These are phyloP conservation scores for Pseudozyma thailandica DNA, from an alignment of 1,284 basidiomycete genomes.

Conservation along the genomic window DNA sequence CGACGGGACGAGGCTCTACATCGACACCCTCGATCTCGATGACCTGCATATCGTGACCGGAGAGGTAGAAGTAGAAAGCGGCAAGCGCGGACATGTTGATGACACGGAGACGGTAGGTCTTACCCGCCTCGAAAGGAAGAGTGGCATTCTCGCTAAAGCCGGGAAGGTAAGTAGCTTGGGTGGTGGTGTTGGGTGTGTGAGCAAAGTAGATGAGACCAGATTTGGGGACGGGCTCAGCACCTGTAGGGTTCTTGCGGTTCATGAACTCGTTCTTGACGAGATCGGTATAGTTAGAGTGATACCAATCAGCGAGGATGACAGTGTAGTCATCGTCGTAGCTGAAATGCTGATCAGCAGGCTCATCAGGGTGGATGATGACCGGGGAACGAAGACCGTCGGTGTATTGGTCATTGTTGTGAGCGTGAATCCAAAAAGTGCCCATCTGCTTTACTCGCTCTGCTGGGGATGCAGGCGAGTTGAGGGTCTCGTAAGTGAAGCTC, in stretches of 20 bases:
- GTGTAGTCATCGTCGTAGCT: constrained; percentile 92
- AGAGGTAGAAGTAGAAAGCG: constrained; percentile 53
- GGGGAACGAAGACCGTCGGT: constrained; percentile 64
- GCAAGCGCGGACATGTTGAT: constrained; percentile 71
- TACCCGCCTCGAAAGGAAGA: constrained; percentile 71
- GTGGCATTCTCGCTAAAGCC: constrained; percentile 81
- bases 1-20: constrained; percentile 35
- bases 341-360: constrained; percentile 68
- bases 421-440: constrained; percentile 71
- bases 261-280: constrained; percentile 73
- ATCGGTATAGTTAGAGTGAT: constrained; percentile 56
- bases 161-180: constrained; percentile 46
- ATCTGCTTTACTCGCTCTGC: constrained; percentile 45
- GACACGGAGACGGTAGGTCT: constrained; percentile 73
- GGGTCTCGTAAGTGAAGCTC: constrained; percentile 53
- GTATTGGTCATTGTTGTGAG: constrained; percentile 62
- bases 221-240: constrained; percentile 69
- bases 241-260: constrained; percentile 71
- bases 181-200: constrained; percentile 71
- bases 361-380: constrained; percentile 66
- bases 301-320: constrained; percentile 83
- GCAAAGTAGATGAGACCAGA: constrained; percentile 85
- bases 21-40: constrained; percentile 60
- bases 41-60: constrained; percentile 49
- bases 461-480: constrained; percentile 41